Conservation (phyloP, 768 basidiomycete genomes). For the Glaciozyma martinii region DNA sequence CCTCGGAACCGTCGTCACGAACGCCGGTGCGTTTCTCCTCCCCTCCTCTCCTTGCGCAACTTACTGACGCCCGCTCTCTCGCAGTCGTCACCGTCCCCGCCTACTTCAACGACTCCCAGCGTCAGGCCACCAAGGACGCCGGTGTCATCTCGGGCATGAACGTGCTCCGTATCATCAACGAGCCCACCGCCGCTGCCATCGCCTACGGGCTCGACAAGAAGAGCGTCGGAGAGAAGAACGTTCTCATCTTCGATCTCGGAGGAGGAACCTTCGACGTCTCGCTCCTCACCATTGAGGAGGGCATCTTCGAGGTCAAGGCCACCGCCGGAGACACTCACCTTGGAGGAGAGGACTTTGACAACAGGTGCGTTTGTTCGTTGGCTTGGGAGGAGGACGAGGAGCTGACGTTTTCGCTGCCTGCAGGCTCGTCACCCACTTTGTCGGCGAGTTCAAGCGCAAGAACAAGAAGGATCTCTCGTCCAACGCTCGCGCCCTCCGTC, state of each 20-base stretch:
- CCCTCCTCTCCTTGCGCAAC: neutral
- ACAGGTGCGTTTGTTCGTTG: constrained; percentile 45
- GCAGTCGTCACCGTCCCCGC: constrained; percentile 60
- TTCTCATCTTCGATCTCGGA: constrained; percentile 95
- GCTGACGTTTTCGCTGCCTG: neutral
- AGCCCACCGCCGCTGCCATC: constrained; percentile 95
- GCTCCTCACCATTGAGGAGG: constrained; percentile 89
- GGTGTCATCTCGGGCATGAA: constrained; percentile 89
- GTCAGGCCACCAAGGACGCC: constrained; percentile 96
- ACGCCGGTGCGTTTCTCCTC: constrained; percentile 44
- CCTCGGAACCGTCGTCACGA: constrained; percentile 55
- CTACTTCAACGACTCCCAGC: constrained; percentile 98
- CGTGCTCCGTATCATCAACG: constrained; percentile 97
- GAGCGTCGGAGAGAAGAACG: constrained; percentile 78
- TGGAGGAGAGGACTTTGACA: constrained; percentile 97
- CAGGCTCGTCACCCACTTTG: constrained; percentile 83
- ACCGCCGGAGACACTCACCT: constrained; percentile 97
- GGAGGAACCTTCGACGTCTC: constrained; percentile 99
- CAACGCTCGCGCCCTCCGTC: constrained; percentile 91
- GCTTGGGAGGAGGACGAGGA: neutral
- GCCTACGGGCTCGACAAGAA: constrained; percentile 98
- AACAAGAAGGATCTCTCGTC: constrained; percentile 91
- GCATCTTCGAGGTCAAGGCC: constrained; percentile 96
- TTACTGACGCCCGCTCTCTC: constrained; percentile 1
- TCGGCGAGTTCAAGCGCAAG: constrained; percentile 94